Evolutionary conservation across 371 early-diverging fungal species (phyloP).

Genomic region (Parasitella parasitica): DNA sequence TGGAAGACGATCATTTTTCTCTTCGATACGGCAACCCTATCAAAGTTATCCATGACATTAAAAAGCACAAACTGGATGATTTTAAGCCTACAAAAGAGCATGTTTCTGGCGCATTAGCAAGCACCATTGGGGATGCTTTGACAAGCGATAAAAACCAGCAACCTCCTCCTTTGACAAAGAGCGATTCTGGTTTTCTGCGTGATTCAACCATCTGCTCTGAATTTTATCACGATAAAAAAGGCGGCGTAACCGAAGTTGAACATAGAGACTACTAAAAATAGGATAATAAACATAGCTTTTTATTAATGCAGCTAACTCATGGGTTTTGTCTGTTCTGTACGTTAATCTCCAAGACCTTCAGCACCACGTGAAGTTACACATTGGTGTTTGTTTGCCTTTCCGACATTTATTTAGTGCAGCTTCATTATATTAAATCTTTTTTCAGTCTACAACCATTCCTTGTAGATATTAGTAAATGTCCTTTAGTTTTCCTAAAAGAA

Average conservation of each 20-base stretch:
- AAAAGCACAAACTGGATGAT: conserved; percentile 16
- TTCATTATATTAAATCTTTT: too few species aligned
- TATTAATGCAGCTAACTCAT: neutral
- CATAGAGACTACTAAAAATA: conserved; percentile 5
- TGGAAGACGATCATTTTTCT: conserved; percentile 40
- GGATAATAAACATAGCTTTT: neutral
- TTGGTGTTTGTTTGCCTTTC: neutral
- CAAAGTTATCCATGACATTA: conserved; percentile 34
- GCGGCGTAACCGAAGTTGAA: conserved; percentile 29
- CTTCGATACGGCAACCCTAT: conserved; percentile 42
- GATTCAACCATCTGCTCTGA: conserved; percentile 32
- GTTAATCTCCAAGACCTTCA: neutral
- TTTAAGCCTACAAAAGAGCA: conserved; percentile 34
- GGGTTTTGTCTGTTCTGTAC: neutral
- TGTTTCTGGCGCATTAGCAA: conserved; percentile 12
- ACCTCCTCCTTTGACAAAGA: neutral
- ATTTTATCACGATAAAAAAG: conserved; percentile 28
- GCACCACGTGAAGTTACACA: neutral
- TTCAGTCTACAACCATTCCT: neutral
- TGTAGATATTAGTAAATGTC: neutral
- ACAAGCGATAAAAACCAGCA: neutral
- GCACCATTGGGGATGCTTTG: neutral
- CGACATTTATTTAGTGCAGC: too few species aligned
- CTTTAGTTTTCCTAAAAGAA: conserved; percentile 7
- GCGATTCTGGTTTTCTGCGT: conserved; percentile 14